These are phyloP conservation scores for Kazachstania viticola DNA, from an alignment of 805 yeast species.

Conservation along the genomic window DNA sequence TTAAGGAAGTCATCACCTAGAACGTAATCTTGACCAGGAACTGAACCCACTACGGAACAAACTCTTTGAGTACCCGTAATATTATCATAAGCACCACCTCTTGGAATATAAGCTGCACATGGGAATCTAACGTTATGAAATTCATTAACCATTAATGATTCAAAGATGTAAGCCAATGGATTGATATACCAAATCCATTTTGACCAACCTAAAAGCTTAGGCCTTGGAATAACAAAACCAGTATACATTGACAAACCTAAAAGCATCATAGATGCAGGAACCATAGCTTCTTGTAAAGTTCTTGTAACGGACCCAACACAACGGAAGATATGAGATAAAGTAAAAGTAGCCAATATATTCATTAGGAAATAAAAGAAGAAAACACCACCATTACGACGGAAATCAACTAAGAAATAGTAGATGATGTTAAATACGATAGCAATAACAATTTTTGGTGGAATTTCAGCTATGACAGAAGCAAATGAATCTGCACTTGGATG, in stretches of 20 bases:
- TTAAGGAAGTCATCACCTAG: constrained; percentile 40
- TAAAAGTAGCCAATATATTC: constrained; percentile 32
- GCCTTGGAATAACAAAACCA: constrained; percentile 49
- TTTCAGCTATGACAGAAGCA: constrained; percentile 39
- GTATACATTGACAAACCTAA: constrained; percentile 39
- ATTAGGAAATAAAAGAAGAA: constrained; percentile 43
- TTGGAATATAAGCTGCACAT: constrained; percentile 40
- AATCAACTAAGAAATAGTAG: constrained; percentile 42
- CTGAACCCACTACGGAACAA: constrained; percentile 48
- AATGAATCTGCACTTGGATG: constrained; percentile 51
- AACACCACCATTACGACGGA: constrained; percentile 39
- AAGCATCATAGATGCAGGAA: constrained; percentile 43
- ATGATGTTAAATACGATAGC: constrained; percentile 38
- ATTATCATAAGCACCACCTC: constrained; percentile 33
- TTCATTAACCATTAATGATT: constrained; percentile 47
- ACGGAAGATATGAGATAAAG: constrained; percentile 47
- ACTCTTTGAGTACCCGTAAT: constrained; percentile 29
- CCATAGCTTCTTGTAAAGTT: constrained; percentile 43
- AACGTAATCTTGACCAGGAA: constrained; percentile 38
- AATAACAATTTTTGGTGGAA: constrained; percentile 38
- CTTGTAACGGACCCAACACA: constrained; percentile 38
- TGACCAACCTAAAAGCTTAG: constrained; percentile 50
- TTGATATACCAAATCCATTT: constrained; percentile 53
- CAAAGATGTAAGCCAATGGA: constrained; percentile 48
- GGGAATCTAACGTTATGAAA: constrained; percentile 35